Percentiles rank a stretch among this genome's conserved stretches.
These are phyloP conservation scores for Radiomyces spectabilis DNA, from an alignment of 192 early-diverging fungal genomes.

Conservation along the genomic window DNA sequence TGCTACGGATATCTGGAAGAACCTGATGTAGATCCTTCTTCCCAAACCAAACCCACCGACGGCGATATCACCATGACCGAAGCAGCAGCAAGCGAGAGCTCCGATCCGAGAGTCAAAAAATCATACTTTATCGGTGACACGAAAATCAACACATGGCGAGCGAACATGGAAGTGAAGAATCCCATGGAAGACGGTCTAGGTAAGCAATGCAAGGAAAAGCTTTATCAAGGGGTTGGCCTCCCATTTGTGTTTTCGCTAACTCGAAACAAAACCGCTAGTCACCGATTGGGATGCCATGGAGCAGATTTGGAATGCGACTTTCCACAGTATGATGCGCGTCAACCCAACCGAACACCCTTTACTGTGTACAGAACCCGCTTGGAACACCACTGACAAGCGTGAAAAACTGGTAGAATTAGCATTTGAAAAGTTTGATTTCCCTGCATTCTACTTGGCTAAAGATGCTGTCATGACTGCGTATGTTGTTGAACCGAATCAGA, in stretches of 20 bases:
- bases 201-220: constrained; percentile 23
- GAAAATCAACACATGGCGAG: constrained; percentile 61
- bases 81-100: neutral
- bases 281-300: constrained; percentile 93
- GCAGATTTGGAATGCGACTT: constrained; percentile 85
- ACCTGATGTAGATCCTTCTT: constrained; percentile 25
- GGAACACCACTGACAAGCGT: constrained; percentile 77
- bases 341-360: constrained; percentile 85
- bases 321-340: constrained; percentile 60
- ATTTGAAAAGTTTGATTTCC: constrained; percentile 89
- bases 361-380: constrained; percentile 86
- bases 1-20: constrained; percentile 61
- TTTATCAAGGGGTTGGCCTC: too few relatives aligned
- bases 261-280: too few relatives aligned
- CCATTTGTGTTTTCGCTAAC: too few relatives aligned
- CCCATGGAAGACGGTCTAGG: constrained; percentile 85
- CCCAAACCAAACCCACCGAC: constrained; percentile 10
- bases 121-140: constrained; percentile 67
- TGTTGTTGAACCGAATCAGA: too few relatives aligned
- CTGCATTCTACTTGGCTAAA: constrained; percentile 92
- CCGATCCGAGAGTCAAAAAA: constrained; percentile 2
- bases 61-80: constrained; percentile 33
- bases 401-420: constrained; percentile 88
- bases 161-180: constrained; percentile 74
- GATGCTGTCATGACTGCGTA: constrained; percentile 89